A percentile compares a stretch with the other conserved stretches of the same genome.
These are phyloP conservation scores for Phytopythium helicoides DNA, from an alignment of 352 stramenopile species.

Conservation along the genomic window DNA sequence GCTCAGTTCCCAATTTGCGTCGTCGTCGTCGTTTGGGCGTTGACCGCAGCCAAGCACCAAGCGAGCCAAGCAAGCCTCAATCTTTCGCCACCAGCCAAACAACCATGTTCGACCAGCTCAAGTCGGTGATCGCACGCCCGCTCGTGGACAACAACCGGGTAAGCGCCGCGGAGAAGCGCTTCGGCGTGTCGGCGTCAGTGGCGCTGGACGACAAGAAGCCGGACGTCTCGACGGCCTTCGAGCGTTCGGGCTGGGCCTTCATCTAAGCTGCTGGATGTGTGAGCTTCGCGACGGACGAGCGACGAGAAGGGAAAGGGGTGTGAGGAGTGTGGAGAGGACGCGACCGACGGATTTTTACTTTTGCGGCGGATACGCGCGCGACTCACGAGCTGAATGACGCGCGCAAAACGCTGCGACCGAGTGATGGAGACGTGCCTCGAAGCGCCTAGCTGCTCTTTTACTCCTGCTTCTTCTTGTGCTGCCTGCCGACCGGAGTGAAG, in stretches of 20 bases:
- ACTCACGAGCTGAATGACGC: too few relatives aligned
- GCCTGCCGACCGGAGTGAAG: background rate
- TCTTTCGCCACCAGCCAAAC: background rate
- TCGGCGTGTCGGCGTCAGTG: slow-evolving; percentile 19
- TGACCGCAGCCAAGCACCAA: slow-evolving; percentile 9
- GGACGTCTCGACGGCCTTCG: slow-evolving; percentile 69
- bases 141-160: slow-evolving; percentile 19
- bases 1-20: slow-evolving; percentile 46
- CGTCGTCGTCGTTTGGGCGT: slow-evolving; percentile 12
- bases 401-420: too few relatives aligned
- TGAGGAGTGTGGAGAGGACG: too few relatives aligned
- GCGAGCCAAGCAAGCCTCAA: too few relatives aligned
- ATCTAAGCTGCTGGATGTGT: slow-evolving; percentile 37
- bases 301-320: too few relatives aligned
- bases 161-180: slow-evolving; percentile 34
- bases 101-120: slow-evolving; percentile 75
- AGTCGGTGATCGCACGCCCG: slow-evolving; percentile 50
- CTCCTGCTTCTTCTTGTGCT: background rate
- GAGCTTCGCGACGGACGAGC: too few relatives aligned
- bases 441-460: too few relatives aligned
- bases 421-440: too few relatives aligned
- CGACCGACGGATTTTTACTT: too few relatives aligned
- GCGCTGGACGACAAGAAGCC: slow-evolving; percentile 36
- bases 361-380: too few relatives aligned
- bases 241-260: slow-evolving; percentile 73